phyloP scores from a whole-genome alignment of 1,284 basidiomycete species.

The Laetiporus sulphureus region DNA sequence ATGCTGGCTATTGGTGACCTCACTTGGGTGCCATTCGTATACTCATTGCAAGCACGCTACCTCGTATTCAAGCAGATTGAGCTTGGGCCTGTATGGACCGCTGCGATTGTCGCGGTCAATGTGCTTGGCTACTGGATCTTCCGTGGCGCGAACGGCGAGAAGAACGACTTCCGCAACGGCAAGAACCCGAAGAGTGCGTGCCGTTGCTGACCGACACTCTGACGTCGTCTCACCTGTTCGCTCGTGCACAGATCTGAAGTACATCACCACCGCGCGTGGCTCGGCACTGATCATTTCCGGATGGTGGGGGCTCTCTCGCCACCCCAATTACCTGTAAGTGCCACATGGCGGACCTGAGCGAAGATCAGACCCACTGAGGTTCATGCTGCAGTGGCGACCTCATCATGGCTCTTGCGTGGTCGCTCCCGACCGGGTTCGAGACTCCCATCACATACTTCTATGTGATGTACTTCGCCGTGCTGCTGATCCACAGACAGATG shows the following conservation, averaged over 20 bases:
- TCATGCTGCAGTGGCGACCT: slow-evolving; percentile 76
- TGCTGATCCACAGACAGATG: slow-evolving; percentile 87
- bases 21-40: slow-evolving; percentile 93
- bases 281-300: slow-evolving; percentile 91
- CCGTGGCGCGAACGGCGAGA: slow-evolving; percentile 85
- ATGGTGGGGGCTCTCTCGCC: slow-evolving; percentile 95
- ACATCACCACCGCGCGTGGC: slow-evolving; percentile 80
- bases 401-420: slow-evolving; percentile 92
- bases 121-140: slow-evolving; percentile 89
- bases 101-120: slow-evolving; percentile 65
- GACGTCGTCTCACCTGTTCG: neutral
- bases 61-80: slow-evolving; percentile 84
- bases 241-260: slow-evolving; percentile 59
- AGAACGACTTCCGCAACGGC: slow-evolving; percentile 93
- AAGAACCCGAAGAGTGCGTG: slow-evolving; percentile 85
- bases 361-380: slow-evolving; percentile 6
- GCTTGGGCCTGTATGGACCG: slow-evolving; percentile 61
- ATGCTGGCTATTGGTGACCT: slow-evolving; percentile 96
- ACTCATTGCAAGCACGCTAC: slow-evolving; percentile 91
- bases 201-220: neutral
- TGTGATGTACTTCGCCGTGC: slow-evolving; percentile 80
- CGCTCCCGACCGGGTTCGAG: slow-evolving; percentile 85
- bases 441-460: slow-evolving; percentile 98
- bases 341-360: slow-evolving; percentile 1
- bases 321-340: slow-evolving; percentile 87